A percentile compares a stretch with the other conserved stretches of the same genome.
Evolutionary conservation across 306 rosid genomes (phyloP).

Genomic region (Albizia julibrissin): DNA sequence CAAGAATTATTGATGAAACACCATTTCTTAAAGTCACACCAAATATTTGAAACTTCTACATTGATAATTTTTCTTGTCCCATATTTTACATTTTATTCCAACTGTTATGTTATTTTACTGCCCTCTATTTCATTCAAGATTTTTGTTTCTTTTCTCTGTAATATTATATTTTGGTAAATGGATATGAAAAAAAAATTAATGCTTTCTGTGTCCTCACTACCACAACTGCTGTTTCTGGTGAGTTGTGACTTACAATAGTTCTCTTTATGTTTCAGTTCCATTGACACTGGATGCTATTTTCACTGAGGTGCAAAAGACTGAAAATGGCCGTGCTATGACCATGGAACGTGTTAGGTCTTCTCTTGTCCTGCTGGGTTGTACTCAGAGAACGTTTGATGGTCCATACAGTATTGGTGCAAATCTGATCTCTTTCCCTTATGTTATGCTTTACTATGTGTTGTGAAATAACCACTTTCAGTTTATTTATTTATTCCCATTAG

Average conservation of each 20-base stretch:
- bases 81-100: background rate
- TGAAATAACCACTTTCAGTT: constrained; percentile 3
- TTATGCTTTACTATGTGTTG: constrained; percentile 11
- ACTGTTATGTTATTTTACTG: background rate
- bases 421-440: constrained; percentile 20
- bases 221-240: constrained; percentile 2
- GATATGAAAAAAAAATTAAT: background rate
- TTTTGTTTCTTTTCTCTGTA: background rate
- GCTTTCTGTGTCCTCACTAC: background rate
- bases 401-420: constrained; percentile 59
- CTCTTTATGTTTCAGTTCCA: constrained; percentile 62
- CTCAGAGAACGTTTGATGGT: constrained; percentile 49
- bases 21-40: background rate
- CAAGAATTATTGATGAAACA: background rate
- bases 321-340: constrained; percentile 66
- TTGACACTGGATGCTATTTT: constrained; percentile 56
- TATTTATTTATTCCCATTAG: constrained; percentile 12
- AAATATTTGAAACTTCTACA: constrained; percentile 1
- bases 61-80: background rate
- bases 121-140: background rate
- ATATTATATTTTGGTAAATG: background rate
- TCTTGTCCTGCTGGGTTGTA: constrained; percentile 65
- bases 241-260: constrained; percentile 24
- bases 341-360: constrained; percentile 65
- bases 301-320: constrained; percentile 77